Percentiles rank a stretch among this genome's conserved stretches.
Evolutionary conservation across 331 rosid genomes (phyloP).

Genomic region (Quercus phellos): DNA sequence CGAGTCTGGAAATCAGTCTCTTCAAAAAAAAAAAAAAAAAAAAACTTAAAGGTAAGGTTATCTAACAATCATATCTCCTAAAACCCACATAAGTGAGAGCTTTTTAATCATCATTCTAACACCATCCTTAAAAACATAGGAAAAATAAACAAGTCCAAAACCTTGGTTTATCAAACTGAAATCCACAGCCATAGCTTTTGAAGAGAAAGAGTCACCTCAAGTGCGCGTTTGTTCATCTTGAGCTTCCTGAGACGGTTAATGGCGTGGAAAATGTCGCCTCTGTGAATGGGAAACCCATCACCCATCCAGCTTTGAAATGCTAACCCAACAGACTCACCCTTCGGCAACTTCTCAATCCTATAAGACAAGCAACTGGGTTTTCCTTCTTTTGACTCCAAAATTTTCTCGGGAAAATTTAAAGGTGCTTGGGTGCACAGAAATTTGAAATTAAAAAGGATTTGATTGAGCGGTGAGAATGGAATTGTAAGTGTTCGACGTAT

Average conservation of each 20-base stretch:
- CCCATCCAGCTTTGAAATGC: constrained; percentile 92
- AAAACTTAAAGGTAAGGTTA: too few species aligned
- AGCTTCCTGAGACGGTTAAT: constrained; percentile 86
- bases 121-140: not conserved
- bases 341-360: constrained; percentile 67
- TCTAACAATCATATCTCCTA: too few species aligned
- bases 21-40: too few species aligned
- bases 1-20: too few species aligned
- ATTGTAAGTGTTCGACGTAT: constrained; percentile 53
- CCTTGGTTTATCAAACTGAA: not conserved
- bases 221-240: constrained; percentile 70
- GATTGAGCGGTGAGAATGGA: constrained; percentile 5
- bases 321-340: constrained; percentile 49
- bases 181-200: not conserved
- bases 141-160: not conserved
- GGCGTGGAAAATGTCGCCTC: constrained; percentile 73
- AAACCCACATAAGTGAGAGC: too few species aligned
- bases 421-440: constrained; percentile 48
- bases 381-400: constrained; percentile 18
- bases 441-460: constrained; percentile 15
- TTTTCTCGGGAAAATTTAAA: constrained; percentile 3
- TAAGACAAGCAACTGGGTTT: constrained; percentile 46
- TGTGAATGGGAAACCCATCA: constrained; percentile 73
- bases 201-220: constrained; percentile 49
- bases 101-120: too few species aligned